A percentile compares a stretch with the other conserved stretches of the same genome.
phyloP scores from a whole-genome alignment of 78 protist species.

The Corallochytrium limacisporum region DNA sequence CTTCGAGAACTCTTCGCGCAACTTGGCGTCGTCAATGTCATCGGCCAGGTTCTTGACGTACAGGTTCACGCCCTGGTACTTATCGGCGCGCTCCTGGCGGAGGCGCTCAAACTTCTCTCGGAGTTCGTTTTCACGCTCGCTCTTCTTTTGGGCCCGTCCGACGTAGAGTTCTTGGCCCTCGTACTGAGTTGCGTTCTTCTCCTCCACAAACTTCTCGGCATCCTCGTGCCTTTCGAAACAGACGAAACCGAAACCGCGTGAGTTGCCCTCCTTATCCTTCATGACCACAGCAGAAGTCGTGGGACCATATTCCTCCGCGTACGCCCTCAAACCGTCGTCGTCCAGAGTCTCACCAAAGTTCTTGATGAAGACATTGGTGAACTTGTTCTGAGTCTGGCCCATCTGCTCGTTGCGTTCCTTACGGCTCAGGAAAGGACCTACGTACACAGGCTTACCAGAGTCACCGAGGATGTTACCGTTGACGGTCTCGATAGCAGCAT shows the following conservation, averaged over 20 bases:
- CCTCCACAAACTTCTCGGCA: conserved; percentile 43
- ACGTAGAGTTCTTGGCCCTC: conserved; percentile 43
- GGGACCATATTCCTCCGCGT: conserved; percentile 54
- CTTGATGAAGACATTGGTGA: conserved; percentile 90
- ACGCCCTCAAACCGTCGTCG: conserved; percentile 41
- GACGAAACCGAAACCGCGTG: conserved; percentile 85
- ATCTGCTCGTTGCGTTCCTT: conserved; percentile 45
- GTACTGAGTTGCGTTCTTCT: not conserved
- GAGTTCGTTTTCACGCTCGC: conserved; percentile 73
- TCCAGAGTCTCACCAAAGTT: conserved; percentile 41
- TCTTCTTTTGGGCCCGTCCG: conserved; percentile 70
- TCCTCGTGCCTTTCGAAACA: conserved; percentile 71
- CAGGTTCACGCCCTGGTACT: conserved; percentile 77
- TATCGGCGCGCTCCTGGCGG: conserved; percentile 24
- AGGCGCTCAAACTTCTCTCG: conserved; percentile 47
- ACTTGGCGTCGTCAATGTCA: conserved; percentile 63
- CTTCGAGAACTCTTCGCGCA: conserved; percentile 53
- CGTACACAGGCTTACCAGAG: conserved; percentile 23
- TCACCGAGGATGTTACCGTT: conserved; percentile 78
- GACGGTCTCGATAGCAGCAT: conserved; percentile 68
- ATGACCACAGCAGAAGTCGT: conserved; percentile 45
- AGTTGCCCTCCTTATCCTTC: conserved; percentile 51
- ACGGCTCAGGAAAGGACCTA: conserved; percentile 64
- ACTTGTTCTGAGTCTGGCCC: conserved; percentile 17
- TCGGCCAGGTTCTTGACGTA: conserved; percentile 94